phyloP scores from a whole-genome alignment of 73 alveolate species.

The Blepharisma japonicum region DNA sequence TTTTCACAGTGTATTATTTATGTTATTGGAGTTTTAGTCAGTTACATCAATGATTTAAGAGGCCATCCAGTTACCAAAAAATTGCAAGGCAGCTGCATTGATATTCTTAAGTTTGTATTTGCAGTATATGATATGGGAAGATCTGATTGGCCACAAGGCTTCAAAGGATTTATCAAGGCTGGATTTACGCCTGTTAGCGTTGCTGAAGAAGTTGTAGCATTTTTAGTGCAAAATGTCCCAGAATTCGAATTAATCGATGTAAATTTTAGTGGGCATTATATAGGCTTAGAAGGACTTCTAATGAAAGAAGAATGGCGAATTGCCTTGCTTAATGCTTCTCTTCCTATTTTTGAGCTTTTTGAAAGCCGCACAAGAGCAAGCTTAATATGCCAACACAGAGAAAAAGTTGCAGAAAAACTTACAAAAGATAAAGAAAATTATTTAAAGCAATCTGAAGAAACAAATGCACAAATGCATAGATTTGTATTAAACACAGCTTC shows the following conservation, averaged over 20 bases:
- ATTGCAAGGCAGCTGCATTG: background rate
- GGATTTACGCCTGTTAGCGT: background rate
- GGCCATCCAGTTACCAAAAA: background rate
- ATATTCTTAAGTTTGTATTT: background rate
- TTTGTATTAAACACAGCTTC: background rate
- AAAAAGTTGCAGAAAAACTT: background rate
- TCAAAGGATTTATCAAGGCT: background rate
- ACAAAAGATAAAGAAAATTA: background rate
- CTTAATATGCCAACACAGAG: background rate
- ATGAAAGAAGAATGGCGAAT: background rate
- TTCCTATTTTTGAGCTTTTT: background rate
- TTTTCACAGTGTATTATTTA: conserved; percentile 11
- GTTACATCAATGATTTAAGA: background rate
- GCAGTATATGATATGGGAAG: background rate
- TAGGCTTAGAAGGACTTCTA: background rate
- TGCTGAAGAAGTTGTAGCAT: background rate
- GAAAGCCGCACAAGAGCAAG: background rate
- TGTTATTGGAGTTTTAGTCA: background rate
- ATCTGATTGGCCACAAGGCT: background rate
- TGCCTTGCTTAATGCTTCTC: background rate
- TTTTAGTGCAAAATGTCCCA: background rate
- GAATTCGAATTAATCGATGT: background rate
- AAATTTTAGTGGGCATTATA: background rate
- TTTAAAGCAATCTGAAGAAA: background rate
- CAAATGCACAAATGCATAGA: background rate